phyloP scores from a whole-genome alignment of 1,139 yeast species.

The Suhomyces bolitotheri region DNA sequence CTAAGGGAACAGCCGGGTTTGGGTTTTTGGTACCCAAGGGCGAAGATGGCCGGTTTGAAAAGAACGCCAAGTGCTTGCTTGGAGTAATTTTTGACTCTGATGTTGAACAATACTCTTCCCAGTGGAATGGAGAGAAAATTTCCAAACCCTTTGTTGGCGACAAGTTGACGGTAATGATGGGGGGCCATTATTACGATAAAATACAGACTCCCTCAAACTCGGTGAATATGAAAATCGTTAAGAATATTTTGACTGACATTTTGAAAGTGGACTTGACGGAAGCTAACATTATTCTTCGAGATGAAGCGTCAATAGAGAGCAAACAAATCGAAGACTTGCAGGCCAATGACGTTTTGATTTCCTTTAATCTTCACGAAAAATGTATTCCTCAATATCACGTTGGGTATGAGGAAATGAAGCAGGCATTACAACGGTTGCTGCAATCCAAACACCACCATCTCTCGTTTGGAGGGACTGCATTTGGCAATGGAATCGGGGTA shows the following conservation, averaged over 20 bases:
- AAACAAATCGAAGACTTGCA: slow-evolving; percentile 20
- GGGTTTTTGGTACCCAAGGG: slow-evolving; percentile 80
- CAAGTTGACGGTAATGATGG: slow-evolving; percentile 85
- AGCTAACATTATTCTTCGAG: slow-evolving; percentile 25
- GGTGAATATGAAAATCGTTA: slow-evolving; percentile 46
- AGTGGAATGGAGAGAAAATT: slow-evolving; percentile 1
- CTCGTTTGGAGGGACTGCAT: slow-evolving; percentile 78
- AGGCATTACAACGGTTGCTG: slow-evolving; percentile 31
- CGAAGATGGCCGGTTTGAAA: slow-evolving; percentile 21
- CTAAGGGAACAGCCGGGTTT: slow-evolving; percentile 61
- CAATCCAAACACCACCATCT: slow-evolving; percentile 43
- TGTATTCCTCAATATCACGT: slow-evolving; percentile 84
- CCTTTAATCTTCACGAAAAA: slow-evolving; percentile 39
- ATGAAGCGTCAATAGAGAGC: slow-evolving; percentile 28
- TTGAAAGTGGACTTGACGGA: slow-evolving; percentile 46
- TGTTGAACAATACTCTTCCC: slow-evolving; percentile 52
- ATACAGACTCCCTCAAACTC: slow-evolving; percentile 46
- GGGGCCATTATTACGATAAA: slow-evolving; percentile 62
- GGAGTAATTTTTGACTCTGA: slow-evolving; percentile 94
- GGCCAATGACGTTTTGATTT: slow-evolving; percentile 35
- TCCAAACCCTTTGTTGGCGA: neutral
- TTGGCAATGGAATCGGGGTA: slow-evolving; percentile 82
- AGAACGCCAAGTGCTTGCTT: slow-evolving; percentile 61
- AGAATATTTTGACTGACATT: slow-evolving; percentile 49
- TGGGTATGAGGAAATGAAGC: slow-evolving; percentile 59